These are phyloP conservation scores for Brassica hybrid DNA, from an alignment of 441 rosid species.

Conservation along the genomic window DNA sequence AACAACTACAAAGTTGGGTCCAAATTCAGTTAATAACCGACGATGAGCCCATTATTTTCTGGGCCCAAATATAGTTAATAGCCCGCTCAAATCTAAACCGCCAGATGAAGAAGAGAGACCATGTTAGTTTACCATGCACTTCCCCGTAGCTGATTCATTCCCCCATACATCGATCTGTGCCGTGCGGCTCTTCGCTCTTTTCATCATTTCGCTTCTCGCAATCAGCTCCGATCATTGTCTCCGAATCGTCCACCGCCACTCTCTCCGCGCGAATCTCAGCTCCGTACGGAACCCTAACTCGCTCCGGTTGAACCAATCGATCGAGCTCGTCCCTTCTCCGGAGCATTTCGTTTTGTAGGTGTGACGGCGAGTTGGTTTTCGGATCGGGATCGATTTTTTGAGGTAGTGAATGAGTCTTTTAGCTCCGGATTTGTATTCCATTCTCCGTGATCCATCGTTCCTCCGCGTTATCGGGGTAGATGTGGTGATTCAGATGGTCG, in stretches of 20 bases:
- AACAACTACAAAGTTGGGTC: neutral
- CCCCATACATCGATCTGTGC: slow-evolving; percentile 34
- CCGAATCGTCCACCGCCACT: slow-evolving; percentile 18
- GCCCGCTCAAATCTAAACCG: neutral
- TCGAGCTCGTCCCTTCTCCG: slow-evolving; percentile 9
- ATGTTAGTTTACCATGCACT: slow-evolving; percentile 10
- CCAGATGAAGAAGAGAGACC: neutral
- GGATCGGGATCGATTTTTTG: neutral
- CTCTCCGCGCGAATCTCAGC: slow-evolving; percentile 7
- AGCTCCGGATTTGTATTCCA: no score
- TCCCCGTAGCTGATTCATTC: slow-evolving; percentile 2
- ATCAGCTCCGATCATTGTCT: no score
- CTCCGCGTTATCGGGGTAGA: neutral
- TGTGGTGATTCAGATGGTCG: slow-evolving; percentile 15
- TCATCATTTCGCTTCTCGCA: slow-evolving; percentile 26
- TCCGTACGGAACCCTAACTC: slow-evolving; percentile 16
- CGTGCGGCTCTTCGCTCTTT: slow-evolving; percentile 13
- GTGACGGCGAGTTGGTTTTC: neutral
- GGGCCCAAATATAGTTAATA: slow-evolving; percentile 23
- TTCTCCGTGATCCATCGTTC: no score
- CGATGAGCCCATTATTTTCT: neutral
- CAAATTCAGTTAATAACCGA: neutral
- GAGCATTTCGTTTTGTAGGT: slow-evolving; percentile 28
- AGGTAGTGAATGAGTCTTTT: slow-evolving; percentile 21
- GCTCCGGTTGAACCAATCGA: slow-evolving; percentile 20